phyloP scores from a whole-genome alignment of 2,329 filamentous ascomycete genomes.

The Botrytis squamosa region DNA sequence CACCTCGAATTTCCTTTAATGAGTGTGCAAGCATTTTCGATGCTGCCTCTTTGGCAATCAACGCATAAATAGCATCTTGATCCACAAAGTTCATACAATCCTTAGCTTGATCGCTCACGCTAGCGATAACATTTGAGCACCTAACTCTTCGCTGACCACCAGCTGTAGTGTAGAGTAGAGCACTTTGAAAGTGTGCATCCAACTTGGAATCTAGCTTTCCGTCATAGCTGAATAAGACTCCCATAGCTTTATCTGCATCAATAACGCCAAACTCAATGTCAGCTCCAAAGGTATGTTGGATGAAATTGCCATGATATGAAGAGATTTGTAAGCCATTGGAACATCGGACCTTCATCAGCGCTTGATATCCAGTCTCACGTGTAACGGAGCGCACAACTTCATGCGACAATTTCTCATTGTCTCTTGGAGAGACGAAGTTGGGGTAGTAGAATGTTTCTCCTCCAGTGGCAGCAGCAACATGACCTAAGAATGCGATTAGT shows the following conservation, averaged over 20 bases:
- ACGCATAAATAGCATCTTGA: slow-evolving; percentile 84
- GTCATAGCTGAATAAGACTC: slow-evolving; percentile 90
- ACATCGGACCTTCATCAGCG: slow-evolving; percentile 96
- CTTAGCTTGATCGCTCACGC: slow-evolving; percentile 79
- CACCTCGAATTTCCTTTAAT: slow-evolving; percentile 82
- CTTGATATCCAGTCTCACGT: slow-evolving; percentile 91
- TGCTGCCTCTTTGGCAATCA: slow-evolving; percentile 91
- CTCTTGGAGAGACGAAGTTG: slow-evolving; percentile 86
- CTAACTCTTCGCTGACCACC: slow-evolving; percentile 85
- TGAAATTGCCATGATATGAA: slow-evolving; percentile 93
- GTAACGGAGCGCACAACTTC: slow-evolving; percentile 86
- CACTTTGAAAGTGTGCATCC: slow-evolving; percentile 96
- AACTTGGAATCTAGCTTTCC: slow-evolving; percentile 96
- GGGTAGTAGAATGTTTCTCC: slow-evolving; percentile 97
- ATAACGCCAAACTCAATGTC: slow-evolving; percentile 92
- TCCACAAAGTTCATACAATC: slow-evolving; percentile 92
- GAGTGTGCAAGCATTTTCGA: slow-evolving; percentile 73
- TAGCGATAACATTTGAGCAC: slow-evolving; percentile 91
- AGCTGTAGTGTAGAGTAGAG: slow-evolving; percentile 89
- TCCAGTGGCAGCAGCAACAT: slow-evolving; percentile 84
- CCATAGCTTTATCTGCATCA: slow-evolving; percentile 90
- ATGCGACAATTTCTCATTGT: slow-evolving; percentile 76
- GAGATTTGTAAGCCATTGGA: slow-evolving; percentile 93
- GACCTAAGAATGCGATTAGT: slow-evolving; percentile 53
- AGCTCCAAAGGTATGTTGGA: slow-evolving; percentile 91